A percentile compares a stretch with the other conserved stretches of the same genome.
These are phyloP conservation scores for Pseudoperonospora humuli DNA, from an alignment of 352 stramenopile species.

Conservation along the genomic window DNA sequence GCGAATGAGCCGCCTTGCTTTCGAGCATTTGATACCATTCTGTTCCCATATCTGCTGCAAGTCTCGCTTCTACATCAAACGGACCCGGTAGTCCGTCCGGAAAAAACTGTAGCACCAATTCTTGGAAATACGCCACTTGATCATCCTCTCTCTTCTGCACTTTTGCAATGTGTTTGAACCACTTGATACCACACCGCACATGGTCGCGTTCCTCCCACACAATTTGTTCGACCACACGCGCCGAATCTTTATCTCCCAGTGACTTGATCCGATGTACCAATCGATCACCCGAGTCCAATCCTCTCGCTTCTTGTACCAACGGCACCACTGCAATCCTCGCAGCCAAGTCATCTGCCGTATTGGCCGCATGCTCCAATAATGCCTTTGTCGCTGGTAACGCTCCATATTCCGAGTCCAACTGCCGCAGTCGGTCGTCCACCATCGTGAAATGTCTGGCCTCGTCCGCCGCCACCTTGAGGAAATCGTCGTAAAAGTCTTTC, in stretches of 20 bases:
- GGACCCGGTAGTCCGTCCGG: conserved; percentile 67
- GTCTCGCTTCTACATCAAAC: conserved; percentile 63
- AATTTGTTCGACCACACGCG: conserved; percentile 64
- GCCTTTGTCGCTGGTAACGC: conserved; percentile 53
- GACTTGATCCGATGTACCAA: conserved; percentile 70
- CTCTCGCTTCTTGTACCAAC: conserved; percentile 73
- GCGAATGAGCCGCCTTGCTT: conserved; percentile 25
- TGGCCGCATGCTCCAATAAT: conserved; percentile 64
- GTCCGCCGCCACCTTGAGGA: conserved; percentile 59
- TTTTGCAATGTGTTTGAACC: conserved; percentile 54
- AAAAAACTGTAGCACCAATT: conserved; percentile 72
- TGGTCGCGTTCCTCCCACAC: conserved; percentile 74
- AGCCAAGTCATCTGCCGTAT: conserved; percentile 57
- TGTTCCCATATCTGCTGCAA: conserved; percentile 59
- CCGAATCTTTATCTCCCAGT: conserved; percentile 56
- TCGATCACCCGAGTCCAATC: conserved; percentile 65
- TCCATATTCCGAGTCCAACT: conserved; percentile 61
- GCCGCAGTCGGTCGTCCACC: conserved; percentile 54
- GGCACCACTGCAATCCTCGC: conserved; percentile 71
- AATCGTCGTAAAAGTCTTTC: conserved; percentile 65
- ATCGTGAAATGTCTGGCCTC: conserved; percentile 76
- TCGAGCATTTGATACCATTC: conserved; percentile 73
- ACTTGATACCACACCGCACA: conserved; percentile 71
- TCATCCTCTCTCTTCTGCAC: conserved; percentile 31
- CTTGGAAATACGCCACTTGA: conserved; percentile 66